Evolutionary conservation across 345 rosid species (phyloP).

Genomic region (Aquilaria yunnanensis): DNA sequence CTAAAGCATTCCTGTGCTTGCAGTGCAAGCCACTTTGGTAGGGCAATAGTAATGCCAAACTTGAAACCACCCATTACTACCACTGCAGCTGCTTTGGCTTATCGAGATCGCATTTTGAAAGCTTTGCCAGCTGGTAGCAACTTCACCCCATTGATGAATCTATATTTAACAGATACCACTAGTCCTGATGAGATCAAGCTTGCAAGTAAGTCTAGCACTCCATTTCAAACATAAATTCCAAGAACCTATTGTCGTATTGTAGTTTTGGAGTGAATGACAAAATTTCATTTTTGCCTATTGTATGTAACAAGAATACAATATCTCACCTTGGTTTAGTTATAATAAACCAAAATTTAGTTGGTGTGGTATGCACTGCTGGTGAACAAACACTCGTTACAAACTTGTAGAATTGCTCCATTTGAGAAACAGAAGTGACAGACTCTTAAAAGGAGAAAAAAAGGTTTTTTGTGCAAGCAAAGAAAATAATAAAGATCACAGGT

Average conservation of each 20-base stretch:
- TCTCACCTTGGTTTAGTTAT: not conserved
- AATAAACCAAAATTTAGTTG: too few relatives aligned
- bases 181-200: constrained; percentile 82
- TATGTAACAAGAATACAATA: too few relatives aligned
- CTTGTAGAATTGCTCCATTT: too few relatives aligned
- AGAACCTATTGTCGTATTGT: not conserved
- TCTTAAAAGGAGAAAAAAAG: too few relatives aligned
- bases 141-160: constrained; percentile 91
- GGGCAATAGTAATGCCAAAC: constrained; percentile 96
- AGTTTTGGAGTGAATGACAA: not conserved
- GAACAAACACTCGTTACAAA: too few relatives aligned
- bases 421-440: too few relatives aligned
- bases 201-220: constrained; percentile 48
- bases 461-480: too few relatives aligned
- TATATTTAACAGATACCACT: constrained; percentile 86
- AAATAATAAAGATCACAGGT: too few relatives aligned
- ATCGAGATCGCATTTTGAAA: constrained; percentile 55
- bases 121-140: constrained; percentile 43
- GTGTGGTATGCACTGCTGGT: too few relatives aligned
- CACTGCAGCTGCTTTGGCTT: constrained; percentile 63
- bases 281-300: not conserved
- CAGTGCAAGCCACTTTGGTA: constrained; percentile 10
- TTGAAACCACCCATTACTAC: constrained; percentile 83
- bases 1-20: not conserved
- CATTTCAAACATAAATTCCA: too few relatives aligned